phyloP scores from a whole-genome alignment of 768 basidiomycete species.

The Amanita pseudoporphyria region DNA sequence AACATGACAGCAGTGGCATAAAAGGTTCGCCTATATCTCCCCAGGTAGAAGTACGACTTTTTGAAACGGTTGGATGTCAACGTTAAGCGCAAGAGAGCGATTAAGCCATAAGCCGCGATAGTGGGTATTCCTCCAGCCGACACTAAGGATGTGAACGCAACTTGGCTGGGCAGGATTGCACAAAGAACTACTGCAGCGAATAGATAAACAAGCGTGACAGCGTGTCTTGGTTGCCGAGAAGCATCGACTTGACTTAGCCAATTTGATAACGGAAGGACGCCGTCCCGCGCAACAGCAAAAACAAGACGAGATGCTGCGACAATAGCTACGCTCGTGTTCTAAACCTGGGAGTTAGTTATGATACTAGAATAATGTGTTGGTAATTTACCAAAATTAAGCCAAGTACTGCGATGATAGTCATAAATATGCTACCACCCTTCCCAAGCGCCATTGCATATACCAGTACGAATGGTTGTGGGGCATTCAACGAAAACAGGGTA shows the following conservation, averaged over 20 bases:
- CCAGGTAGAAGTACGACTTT: conserved; percentile 64
- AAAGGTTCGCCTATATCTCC: conserved; percentile 55
- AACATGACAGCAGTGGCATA: conserved; percentile 61
- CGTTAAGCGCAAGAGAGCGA: conserved; percentile 65
- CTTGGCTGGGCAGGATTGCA: conserved; percentile 82
- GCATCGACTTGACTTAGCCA: conserved; percentile 77
- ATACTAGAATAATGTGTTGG: not conserved
- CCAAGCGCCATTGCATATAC: conserved; percentile 81
- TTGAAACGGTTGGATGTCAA: conserved; percentile 72
- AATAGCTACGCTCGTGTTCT: conserved; percentile 84
- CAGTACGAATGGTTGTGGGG: conserved; percentile 89
- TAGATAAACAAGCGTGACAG: conserved; percentile 78
- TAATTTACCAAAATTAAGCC: conserved; percentile 72
- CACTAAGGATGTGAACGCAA: conserved; percentile 86
- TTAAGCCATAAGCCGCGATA: conserved; percentile 81
- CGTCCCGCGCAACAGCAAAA: conserved; percentile 92
- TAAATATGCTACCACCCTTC: conserved; percentile 69
- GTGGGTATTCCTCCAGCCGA: conserved; percentile 83
- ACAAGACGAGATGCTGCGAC: conserved; percentile 85
- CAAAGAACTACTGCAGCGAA: conserved; percentile 73
- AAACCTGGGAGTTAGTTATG: not conserved
- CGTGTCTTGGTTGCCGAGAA: conserved; percentile 70
- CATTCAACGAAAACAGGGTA: conserved; percentile 61
- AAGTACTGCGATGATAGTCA: conserved; percentile 76
- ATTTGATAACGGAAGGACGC: conserved; percentile 70